These are phyloP conservation scores for Vigna hirtella DNA, from an alignment of 306 rosid genomes.

Conservation along the genomic window DNA sequence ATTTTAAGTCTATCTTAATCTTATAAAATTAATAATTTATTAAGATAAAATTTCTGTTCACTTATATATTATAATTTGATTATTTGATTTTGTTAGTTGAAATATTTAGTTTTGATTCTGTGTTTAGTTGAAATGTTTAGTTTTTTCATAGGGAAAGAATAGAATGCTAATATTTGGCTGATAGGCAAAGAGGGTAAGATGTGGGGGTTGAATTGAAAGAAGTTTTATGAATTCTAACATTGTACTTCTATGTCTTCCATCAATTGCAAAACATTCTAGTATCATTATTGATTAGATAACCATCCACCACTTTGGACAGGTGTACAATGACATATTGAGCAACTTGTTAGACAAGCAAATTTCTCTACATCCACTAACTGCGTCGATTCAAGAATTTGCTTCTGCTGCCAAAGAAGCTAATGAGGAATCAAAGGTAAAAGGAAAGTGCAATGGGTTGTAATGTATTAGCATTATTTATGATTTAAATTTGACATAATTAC, in stretches of 20 bases:
- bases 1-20: too few relatives aligned
- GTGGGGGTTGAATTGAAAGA: conserved; percentile 8
- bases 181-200: conserved; percentile 1
- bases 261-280: background rate
- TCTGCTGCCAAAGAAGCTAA: conserved; percentile 65
- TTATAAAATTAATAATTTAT: too few relatives aligned
- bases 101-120: too few relatives aligned
- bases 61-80: too few relatives aligned
- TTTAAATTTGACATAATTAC: background rate
- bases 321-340: conserved; percentile 51
- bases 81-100: too few relatives aligned
- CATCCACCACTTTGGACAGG: conserved; percentile 42
- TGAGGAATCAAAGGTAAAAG: conserved; percentile 61
- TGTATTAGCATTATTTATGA: background rate
- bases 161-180: background rate
- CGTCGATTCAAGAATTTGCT: conserved; percentile 64
- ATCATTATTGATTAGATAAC: background rate
- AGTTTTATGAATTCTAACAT: conserved; percentile 7
- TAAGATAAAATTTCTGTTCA: fast-evolving
- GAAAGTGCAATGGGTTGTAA: background rate
- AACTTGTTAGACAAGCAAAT: conserved; percentile 46
- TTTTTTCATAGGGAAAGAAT: background rate
- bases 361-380: conserved; percentile 51
- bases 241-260: background rate
- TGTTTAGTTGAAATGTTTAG: too few relatives aligned